Evolutionary conservation across 2,329 filamentous ascomycete genomes (phyloP).

Genomic region (Ophiocordyceps australis): DNA sequence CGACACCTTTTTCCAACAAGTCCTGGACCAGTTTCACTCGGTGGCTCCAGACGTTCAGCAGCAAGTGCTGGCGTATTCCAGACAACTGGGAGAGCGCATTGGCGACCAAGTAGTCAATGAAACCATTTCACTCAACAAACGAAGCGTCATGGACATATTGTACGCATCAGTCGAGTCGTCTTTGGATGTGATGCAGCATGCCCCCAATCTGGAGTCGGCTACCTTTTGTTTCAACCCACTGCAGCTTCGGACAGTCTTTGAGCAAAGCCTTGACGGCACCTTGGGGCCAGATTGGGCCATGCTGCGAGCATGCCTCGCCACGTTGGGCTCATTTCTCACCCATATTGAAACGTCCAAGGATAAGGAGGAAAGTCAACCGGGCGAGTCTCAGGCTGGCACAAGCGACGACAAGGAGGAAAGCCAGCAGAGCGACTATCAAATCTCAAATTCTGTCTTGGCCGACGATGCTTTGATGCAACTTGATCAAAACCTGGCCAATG

Average conservation of each 20-base stretch:
- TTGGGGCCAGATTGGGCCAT: conserved; percentile 28
- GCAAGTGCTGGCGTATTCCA: conserved; percentile 31
- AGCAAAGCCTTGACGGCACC: conserved; percentile 22
- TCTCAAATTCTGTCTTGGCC: conserved; percentile 18
- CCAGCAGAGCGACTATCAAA: conserved; percentile 17
- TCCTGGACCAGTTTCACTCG: conserved; percentile 37
- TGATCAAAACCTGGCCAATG: conserved; percentile 26
- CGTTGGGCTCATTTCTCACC: conserved; percentile 25
- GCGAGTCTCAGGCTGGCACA: conserved; percentile 18
- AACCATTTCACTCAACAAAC: conserved; percentile 32
- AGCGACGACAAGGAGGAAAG: conserved; percentile 17
- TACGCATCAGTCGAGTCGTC: conserved; percentile 27
- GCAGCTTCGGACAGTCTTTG: conserved; percentile 33
- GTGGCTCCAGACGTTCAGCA: conserved; percentile 36
- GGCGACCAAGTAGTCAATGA: conserved; percentile 25
- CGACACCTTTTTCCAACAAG: conserved; percentile 35
- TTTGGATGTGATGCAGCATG: conserved; percentile 28
- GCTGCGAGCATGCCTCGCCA: conserved; percentile 24
- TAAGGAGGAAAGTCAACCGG: conserved; percentile 17
- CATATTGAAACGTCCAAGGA: conserved; percentile 23
- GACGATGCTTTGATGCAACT: conserved; percentile 29
- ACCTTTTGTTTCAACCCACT: conserved; percentile 28
- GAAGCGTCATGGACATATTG: conserved; percentile 32
- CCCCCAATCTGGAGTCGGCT: conserved; percentile 24
- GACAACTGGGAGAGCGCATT: conserved; percentile 22